Base-by-base conservation (phyloP, 75 land plant genomes). In the Pinus taeda region DNA sequence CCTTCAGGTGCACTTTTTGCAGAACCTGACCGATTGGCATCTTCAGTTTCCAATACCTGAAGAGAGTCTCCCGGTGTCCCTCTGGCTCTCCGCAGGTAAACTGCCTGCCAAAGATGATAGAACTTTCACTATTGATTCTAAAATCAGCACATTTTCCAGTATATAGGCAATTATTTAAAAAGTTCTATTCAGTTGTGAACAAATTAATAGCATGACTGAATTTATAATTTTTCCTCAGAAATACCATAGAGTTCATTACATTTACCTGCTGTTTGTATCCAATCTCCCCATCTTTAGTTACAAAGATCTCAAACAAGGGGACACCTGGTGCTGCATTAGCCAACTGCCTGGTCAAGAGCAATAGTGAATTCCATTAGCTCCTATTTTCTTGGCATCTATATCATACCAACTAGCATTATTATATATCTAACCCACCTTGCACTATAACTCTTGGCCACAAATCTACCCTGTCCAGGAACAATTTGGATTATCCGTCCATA, bases 271-370 rank as follows among this genome's bases (percentile, higher is more conserved):
- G 86, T 24, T 78, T 75, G 71, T 92, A 93, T 57, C 75, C 63
- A 26, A 78, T 83, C 49, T 86, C 86, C 39, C 76, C 84, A 75
- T 91, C 89, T 81, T 92, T 97, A 26, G 90, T 82, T 17, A 97
- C 82, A 84, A 87, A 97, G 22, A 97, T 89, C 79, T 97, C 99
- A 87, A 97, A 97, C 15, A 97, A 75, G 59, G 95, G 92, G 22
- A 83, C 86, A 64, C 98, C 98, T 49, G 88, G 75, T 57, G 90
- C 87, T 83, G 86, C 85, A 62, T 87, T 85, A 39, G 88, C 89
- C 78, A 97, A 77, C 77, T 94, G 99, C 77, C 99, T 97, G 92
- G 15, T 73, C 83, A 63, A 62, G 60, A 30, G 60, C 29, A 64
- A 70, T 57, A 45, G 49, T 18, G 57, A 76, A 58, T 22, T 71